These are phyloP conservation scores for Boeremia lycopersici DNA, from an alignment of 2,329 filamentous ascomycete genomes.

Conservation along the genomic window DNA sequence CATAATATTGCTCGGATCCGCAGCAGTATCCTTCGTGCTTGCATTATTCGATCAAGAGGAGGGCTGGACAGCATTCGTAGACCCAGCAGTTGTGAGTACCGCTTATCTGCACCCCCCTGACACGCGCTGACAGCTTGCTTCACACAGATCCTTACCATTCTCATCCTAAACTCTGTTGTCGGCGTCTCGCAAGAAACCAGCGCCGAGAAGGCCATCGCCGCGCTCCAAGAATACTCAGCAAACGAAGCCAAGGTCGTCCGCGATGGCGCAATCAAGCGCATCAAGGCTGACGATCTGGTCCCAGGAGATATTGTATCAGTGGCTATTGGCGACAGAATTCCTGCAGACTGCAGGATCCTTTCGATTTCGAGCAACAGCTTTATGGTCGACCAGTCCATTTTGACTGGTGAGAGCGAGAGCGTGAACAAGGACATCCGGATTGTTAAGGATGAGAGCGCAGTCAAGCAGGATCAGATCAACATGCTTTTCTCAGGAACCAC, in stretches of 20 bases:
- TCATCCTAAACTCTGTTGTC: slow-evolving; percentile 95
- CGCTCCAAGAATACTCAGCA: slow-evolving; percentile 97
- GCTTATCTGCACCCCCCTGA: background rate
- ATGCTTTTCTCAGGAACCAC: slow-evolving; percentile 99
- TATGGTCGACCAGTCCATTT: slow-evolving; percentile 91
- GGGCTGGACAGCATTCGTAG: slow-evolving; percentile 96
- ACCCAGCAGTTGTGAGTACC: slow-evolving; percentile 83
- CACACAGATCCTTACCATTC: slow-evolving; percentile 88
- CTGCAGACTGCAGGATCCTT: slow-evolving; percentile 89
- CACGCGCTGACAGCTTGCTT: slow-evolving; percentile 20
- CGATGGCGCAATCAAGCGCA: slow-evolving; percentile 76
- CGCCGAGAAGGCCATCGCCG: slow-evolving; percentile 97
- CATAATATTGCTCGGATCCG: slow-evolving; percentile 90
- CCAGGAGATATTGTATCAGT: slow-evolving; percentile 91
- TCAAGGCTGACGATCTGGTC: slow-evolving; percentile 97
- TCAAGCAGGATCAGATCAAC: slow-evolving; percentile 97
- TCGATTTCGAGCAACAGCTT: slow-evolving; percentile 97
- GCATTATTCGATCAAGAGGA: slow-evolving; percentile 92
- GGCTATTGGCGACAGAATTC: slow-evolving; percentile 88
- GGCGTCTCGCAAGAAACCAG: slow-evolving; percentile 98
- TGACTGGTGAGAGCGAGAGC: slow-evolving; percentile 97
- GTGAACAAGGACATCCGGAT: slow-evolving; percentile 79
- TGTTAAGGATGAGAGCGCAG: slow-evolving; percentile 79
- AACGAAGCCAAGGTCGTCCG: slow-evolving; percentile 95
- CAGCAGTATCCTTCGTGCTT: slow-evolving; percentile 89